A percentile compares a stretch with the other conserved stretches of the same genome.
phyloP scores from a whole-genome alignment of 2,329 filamentous ascomycete species.

The Tolypocladium tundrense region DNA sequence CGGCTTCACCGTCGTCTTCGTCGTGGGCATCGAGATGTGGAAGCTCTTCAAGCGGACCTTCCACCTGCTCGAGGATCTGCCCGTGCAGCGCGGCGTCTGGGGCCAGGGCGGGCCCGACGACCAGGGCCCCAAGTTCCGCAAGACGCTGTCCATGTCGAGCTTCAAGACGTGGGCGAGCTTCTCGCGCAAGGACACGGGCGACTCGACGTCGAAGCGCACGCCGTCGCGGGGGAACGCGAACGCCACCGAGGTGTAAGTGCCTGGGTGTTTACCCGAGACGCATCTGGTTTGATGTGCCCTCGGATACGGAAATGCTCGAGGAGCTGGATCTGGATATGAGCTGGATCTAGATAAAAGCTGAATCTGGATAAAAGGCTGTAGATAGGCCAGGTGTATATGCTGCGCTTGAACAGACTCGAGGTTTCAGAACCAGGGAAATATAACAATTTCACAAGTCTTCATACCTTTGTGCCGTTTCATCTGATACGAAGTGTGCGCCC shows the following conservation, averaged over 20 bases:
- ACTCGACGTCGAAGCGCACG: conserved; percentile 19
- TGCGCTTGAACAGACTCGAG: not conserved
- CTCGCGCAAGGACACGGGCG: conserved; percentile 29
- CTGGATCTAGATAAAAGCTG: too few species aligned
- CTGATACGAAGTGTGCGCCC: too few species aligned
- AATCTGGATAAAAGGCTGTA: too few species aligned
- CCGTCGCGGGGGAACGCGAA: conserved; percentile 9
- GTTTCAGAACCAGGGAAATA: not conserved
- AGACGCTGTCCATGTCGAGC: conserved; percentile 41
- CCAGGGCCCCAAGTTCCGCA: conserved; percentile 31
- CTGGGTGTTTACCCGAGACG: too few species aligned
- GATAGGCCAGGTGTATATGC: not conserved
- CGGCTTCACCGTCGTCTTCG: conserved; percentile 52
- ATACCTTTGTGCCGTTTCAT: not conserved
- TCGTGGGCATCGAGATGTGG: conserved; percentile 60
- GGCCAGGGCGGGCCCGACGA: conserved; percentile 41
- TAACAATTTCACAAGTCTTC: not conserved
- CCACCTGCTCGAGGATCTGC: conserved; percentile 39
- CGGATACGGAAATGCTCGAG: too few species aligned
- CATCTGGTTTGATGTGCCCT: too few species aligned
- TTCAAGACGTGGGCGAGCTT: conserved; percentile 36
- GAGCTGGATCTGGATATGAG: too few species aligned
- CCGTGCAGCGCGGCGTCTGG: conserved; percentile 39
- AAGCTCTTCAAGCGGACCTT: conserved; percentile 55
- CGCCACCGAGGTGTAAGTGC: not conserved